Percentiles rank a stretch among this genome's conserved stretches.
Evolutionary conservation across 2,329 filamentous ascomycete genomes (phyloP).

Genomic region (Sclerotinia trifoliorum): DNA sequence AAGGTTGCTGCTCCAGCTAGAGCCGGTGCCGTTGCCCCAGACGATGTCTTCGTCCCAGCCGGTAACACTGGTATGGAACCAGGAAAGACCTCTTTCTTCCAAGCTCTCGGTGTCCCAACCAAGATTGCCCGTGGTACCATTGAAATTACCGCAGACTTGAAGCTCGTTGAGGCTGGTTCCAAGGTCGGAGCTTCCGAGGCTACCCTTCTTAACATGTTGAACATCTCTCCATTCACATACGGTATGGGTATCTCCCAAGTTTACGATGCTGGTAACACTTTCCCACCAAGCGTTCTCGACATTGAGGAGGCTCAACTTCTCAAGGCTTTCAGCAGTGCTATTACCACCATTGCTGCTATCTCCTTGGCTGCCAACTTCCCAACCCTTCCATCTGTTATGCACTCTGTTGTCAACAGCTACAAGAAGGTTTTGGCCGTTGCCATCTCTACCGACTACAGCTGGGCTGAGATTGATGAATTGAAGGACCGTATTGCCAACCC

Average conservation of each 20-base stretch:
- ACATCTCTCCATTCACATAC: constrained; percentile 99
- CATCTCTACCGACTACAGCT: constrained; percentile 85
- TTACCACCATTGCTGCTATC: constrained; percentile 83
- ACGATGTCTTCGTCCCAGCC: constrained; percentile 91
- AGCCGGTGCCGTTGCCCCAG: constrained; percentile 93
- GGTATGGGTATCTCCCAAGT: constrained; percentile 95
- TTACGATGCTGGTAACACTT: constrained; percentile 96
- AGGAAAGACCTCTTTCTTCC: constrained; percentile 99
- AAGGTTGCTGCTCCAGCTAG: constrained; percentile 96
- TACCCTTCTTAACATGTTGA: constrained; percentile 98
- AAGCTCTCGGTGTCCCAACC: constrained; percentile 99
- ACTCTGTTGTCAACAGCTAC: constrained; percentile 96
- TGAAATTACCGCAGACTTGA: constrained; percentile 97
- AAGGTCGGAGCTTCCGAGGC: constrained; percentile 99
- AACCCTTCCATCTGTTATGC: constrained; percentile 91
- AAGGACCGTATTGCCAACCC: constrained; percentile 99
- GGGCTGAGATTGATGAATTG: constrained; percentile 94
- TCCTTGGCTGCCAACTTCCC: constrained; percentile 94
- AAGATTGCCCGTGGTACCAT: constrained; percentile 99
- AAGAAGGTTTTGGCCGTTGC: constrained; percentile 94
- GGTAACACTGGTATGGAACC: constrained; percentile 99
- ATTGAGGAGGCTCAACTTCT: constrained; percentile 94
- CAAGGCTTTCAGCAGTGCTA: constrained; percentile 73
- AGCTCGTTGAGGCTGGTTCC: constrained; percentile 87
- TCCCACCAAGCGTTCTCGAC: constrained; percentile 82